Percentiles rank a stretch among this genome's conserved stretches.
Conservation (phyloP, 2,329 filamentous ascomycete species). For the Reticulascus tulasneorum region DNA sequence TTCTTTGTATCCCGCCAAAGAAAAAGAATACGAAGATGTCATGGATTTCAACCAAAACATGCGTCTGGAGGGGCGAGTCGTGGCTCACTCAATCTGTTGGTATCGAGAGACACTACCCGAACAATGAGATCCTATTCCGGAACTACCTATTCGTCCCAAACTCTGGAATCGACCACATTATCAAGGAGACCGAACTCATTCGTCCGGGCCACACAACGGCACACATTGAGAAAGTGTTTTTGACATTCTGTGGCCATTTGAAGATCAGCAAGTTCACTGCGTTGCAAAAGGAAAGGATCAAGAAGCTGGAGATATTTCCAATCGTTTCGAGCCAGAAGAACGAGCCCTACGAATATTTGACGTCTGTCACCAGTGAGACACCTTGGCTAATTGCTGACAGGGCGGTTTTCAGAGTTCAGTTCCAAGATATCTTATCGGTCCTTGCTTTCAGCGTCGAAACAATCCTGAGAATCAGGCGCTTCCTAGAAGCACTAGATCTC, state of each 20-base stretch:
- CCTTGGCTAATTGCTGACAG: constrained; percentile 10
- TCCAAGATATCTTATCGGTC: constrained; percentile 2
- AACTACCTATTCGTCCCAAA: neutral
- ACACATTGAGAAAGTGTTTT: constrained; percentile 1
- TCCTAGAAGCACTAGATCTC: constrained; percentile 1
- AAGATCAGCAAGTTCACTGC: neutral
- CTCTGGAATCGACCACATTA: constrained; percentile 1
- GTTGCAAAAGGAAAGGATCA: neutral
- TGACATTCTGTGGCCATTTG: neutral
- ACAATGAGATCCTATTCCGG: constrained; percentile 6
- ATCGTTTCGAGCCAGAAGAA: neutral
- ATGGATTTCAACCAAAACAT: constrained; percentile 3
- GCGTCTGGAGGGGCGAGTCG: constrained; percentile 6
- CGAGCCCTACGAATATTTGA: neutral
- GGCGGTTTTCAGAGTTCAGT: constrained; percentile 1
- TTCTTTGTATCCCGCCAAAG: constrained; percentile 3
- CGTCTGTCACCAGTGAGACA: neutral
- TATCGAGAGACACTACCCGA: constrained; percentile 2
- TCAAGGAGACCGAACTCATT: constrained; percentile 2
- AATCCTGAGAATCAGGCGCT: constrained; percentile 2
- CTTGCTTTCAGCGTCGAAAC: constrained; percentile 3
- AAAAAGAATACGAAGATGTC: neutral
- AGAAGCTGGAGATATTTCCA: constrained; percentile 1
- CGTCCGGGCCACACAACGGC: neutral
- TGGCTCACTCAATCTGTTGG: constrained; percentile 6